These are phyloP conservation scores for Ehretia macrophylla DNA, from an alignment of 257 asterid species.

Conservation along the genomic window DNA sequence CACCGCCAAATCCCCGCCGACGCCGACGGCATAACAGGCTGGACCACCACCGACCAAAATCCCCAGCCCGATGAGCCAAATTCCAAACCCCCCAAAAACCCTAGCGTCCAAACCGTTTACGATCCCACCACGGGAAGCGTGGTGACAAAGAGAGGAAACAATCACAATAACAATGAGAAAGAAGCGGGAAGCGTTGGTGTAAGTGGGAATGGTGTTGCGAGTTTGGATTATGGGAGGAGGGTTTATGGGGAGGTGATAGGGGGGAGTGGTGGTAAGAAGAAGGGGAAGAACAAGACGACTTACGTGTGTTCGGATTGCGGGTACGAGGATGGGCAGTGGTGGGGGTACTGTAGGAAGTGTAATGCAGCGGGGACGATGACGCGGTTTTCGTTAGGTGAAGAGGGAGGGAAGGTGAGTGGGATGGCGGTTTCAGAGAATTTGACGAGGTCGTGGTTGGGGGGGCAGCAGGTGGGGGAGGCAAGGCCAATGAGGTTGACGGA, in stretches of 20 bases:
- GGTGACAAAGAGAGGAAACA: slow-evolving; percentile 31
- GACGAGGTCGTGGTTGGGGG: slow-evolving; percentile 64
- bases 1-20: slow-evolving; percentile 31
- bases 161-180: slow-evolving; percentile 7
- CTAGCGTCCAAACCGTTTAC: slow-evolving; percentile 38
- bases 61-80: slow-evolving; percentile 21
- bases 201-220: slow-evolving; percentile 9
- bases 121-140: slow-evolving; percentile 52
- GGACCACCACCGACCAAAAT: slow-evolving; percentile 24
- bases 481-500: slow-evolving; percentile 61
- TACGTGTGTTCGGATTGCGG: slow-evolving; percentile 82
- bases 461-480: slow-evolving; percentile 26
- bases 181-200: slow-evolving; percentile 20
- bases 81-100: slow-evolving; percentile 6
- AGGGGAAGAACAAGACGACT: slow-evolving; percentile 56
- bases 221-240: slow-evolving; percentile 26
- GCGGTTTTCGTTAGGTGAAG: slow-evolving; percentile 38
- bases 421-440: slow-evolving; percentile 48
- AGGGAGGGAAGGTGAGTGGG: slow-evolving; percentile 41
- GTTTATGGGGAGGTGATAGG: slow-evolving; percentile 51
- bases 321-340: slow-evolving; percentile 86
- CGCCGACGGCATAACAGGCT: slow-evolving; percentile 16
- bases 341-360: slow-evolving; percentile 88
- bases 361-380: slow-evolving; percentile 59
- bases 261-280: slow-evolving; percentile 37